Conservation (phyloP, 192 early-diverging fungal species). For the Coemansia sp. region DNA sequence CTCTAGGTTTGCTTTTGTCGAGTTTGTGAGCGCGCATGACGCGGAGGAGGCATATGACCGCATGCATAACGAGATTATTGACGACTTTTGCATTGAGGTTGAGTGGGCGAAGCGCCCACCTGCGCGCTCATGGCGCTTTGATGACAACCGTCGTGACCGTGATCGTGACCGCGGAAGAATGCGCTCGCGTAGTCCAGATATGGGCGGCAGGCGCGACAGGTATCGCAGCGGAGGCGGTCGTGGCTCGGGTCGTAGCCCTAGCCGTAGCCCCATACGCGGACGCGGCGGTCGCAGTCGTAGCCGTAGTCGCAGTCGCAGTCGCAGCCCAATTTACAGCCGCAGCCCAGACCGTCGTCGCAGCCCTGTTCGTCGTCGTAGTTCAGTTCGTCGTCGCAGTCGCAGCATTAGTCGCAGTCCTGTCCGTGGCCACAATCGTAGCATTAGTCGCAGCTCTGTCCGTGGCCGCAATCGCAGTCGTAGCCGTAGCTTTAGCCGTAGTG, state of each 20-base stretch:
- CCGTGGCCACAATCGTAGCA: conserved; percentile 2
- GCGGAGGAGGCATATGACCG: conserved; percentile 91
- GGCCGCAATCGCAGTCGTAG: neutral
- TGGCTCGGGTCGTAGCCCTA: conserved; percentile 25
- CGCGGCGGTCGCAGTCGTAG: conserved; percentile 3
- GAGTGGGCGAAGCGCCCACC: conserved; percentile 92
- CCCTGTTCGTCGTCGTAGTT: neutral
- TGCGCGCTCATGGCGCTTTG: conserved; percentile 73
- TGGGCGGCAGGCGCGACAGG: conserved; percentile 5
- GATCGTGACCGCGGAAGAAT: conserved; percentile 31
- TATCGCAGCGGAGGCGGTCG: conserved; percentile 5
- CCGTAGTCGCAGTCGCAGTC: conserved; percentile 11
- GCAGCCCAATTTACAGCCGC: conserved; percentile 8
- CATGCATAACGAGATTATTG: conserved; percentile 82
- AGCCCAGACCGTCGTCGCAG: conserved; percentile 12
- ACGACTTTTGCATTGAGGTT: conserved; percentile 75
- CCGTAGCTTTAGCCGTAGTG: conserved; percentile 14
- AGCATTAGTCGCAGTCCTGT: conserved; percentile 11
- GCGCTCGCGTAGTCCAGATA: conserved; percentile 44
- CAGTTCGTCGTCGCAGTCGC: conserved; percentile 22
- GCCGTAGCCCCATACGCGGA: neutral
- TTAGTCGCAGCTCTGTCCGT: conserved; percentile 6
- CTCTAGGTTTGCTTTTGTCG: conserved; percentile 88
- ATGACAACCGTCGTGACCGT: conserved; percentile 46
- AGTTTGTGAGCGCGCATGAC: conserved; percentile 89